Conservation (phyloP, 2,329 filamentous ascomycete species). For the Botrytis medusae region DNA sequence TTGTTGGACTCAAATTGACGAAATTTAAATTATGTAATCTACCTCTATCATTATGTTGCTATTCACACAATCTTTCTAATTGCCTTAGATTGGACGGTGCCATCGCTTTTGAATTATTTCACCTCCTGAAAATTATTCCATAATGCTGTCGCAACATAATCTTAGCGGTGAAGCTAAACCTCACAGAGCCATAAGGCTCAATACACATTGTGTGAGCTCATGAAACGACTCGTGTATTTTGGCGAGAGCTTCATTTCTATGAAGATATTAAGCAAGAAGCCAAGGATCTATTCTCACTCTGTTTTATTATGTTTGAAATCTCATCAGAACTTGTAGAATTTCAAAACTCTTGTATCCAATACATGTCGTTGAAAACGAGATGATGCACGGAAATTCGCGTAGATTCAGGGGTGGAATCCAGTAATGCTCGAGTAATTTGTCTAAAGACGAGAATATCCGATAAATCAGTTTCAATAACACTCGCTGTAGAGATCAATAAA, state of each 20-base stretch:
- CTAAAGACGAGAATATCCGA: not conserved
- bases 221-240: not conserved
- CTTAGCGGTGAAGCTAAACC: not conserved
- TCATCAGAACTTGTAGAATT: not conserved
- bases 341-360: not conserved
- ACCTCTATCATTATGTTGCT: not conserved
- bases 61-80: not conserved
- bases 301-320: not conserved
- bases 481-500: not conserved
- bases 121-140: not conserved
- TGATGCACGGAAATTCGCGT: not conserved
- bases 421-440: not conserved
- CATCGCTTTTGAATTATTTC: accelerated
- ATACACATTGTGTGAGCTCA: not conserved
- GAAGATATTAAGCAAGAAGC: not conserved
- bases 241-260: not conserved
- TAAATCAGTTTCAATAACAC: not conserved
- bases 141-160: not conserved
- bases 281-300: not conserved
- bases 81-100: not conserved
- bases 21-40: not conserved
- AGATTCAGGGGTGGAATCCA: not conserved
- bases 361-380: not conserved
- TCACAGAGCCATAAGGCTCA: not conserved
- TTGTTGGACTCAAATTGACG: not conserved